Conservation (phyloP, 148 eudicot genomes). For the Mesembryanthemum crystallinum region DNA sequence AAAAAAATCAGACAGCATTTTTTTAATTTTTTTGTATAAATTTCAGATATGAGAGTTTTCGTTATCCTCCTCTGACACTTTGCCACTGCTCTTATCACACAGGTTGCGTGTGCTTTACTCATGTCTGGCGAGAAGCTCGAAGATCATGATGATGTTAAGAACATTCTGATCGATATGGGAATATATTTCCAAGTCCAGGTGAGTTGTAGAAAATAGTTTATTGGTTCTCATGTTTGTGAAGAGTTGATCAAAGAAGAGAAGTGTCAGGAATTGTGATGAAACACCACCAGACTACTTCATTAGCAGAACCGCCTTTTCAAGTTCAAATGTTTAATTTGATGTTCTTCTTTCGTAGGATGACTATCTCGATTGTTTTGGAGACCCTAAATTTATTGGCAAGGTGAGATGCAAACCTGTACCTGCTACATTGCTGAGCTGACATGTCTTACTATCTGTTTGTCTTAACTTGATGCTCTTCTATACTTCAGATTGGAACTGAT, state of each 20-base stretch:
- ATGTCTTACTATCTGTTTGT: neutral
- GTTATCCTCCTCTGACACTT: constrained; percentile 9
- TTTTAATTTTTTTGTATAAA: neutral
- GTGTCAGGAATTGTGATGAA: neutral
- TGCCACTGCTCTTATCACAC: constrained; percentile 4
- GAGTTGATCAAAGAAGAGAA: no score
- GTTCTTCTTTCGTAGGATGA: constrained; percentile 54
- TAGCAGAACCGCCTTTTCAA: neutral
- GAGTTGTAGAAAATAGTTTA: constrained; percentile 14
- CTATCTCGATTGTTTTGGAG: constrained; percentile 73
- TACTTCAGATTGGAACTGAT: constrained; percentile 77
- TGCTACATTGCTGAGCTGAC: neutral
- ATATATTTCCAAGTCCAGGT: constrained; percentile 76
- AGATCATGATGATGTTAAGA: constrained; percentile 56
- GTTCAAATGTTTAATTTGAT: constrained; percentile 6
- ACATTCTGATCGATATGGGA: constrained; percentile 62
- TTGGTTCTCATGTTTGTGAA: neutral
- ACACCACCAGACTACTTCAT: neutral
- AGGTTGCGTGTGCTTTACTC: constrained; percentile 90
- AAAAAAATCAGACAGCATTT: neutral
- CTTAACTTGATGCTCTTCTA: constrained; percentile 5
- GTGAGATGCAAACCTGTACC: constrained; percentile 28
- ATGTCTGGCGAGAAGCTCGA: constrained; percentile 75
- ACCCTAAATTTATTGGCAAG: constrained; percentile 69
- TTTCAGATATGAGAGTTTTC: neutral